Base-by-base conservation (phyloP, 2,329 filamentous ascomycete species). In the Annulohypoxylon truncatum region DNA sequence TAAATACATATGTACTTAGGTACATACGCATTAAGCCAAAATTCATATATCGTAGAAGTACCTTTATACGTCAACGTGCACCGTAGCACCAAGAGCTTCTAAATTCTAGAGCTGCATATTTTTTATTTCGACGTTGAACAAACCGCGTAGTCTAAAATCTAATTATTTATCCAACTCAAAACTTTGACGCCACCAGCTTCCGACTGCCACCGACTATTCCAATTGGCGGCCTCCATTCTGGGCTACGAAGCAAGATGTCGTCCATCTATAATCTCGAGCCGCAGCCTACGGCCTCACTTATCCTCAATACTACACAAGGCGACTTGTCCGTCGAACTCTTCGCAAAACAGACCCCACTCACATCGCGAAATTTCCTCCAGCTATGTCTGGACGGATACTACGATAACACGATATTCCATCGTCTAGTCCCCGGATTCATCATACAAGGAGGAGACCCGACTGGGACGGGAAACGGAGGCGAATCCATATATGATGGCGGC, bases 331-430 rank as follows among this genome's bases (percentile, higher is more conserved):
- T 99, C 79, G 93, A 97, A 79, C 89, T 99, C 61, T 99, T 97
- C 83, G 94, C 94, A 15, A 96, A 96, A 77, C 96, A 99, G 80
- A 92, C 93, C 0, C 96, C 96, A 7, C 85, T 97, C 67, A 92
- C 96, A 24, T 94, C 91, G 76, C 93, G 95, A 72, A 98, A 97
- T 82, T 99, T 99, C 80, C 86, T 99, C 35, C 96, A 99, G 79
- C 91, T 94, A 75, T 96, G 93, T 77, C 87, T 97, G 72, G 94
- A 99, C 77, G 94, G 94, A 72, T 98, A 98, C 83, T 99, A 98
- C 82, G 90, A 93, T 74, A 90, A 91, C 76, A 97, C 94, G 0
- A 90, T 96, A 67, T 99, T 99, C 81, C 96, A 99, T 81, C 92
- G 96, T 22, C 85, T 98, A 4, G 90, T 97, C 0, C 93, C 94